These are phyloP conservation scores for Phragmites australis DNA, from an alignment of 176 grass and related monocot species.

Conservation along the genomic window DNA sequence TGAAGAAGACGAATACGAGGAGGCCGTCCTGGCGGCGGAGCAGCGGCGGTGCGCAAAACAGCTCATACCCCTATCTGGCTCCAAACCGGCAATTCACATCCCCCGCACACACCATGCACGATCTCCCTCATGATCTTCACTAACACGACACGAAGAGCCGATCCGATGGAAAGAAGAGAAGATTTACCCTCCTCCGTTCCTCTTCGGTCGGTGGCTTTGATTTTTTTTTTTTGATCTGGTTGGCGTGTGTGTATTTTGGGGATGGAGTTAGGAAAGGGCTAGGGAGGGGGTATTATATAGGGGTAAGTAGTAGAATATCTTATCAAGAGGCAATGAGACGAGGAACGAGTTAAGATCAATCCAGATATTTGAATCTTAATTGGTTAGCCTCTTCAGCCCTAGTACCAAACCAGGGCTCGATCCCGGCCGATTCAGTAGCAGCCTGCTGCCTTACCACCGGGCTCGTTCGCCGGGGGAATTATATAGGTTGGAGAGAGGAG, in stretches of 20 bases:
- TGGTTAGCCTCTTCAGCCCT: no score
- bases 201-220: background rate
- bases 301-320: no score
- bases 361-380: no score
- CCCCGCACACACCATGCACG: background rate
- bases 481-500: no score
- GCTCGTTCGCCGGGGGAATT: no score
- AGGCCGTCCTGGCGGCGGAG: slow-evolving; percentile 67
- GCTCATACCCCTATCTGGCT: slow-evolving; percentile 52
- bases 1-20: slow-evolving; percentile 65
- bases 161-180: background rate
- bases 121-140: background rate
- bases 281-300: no score
- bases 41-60: slow-evolving; percentile 50
- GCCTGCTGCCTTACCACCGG: no score
- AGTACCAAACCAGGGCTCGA: no score
- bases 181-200: background rate
- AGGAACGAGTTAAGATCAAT: no score
- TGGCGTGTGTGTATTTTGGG: background rate
- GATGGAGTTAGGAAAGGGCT: no score
- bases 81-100: slow-evolving; percentile 52
- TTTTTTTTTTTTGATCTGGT: slow-evolving; percentile 24
- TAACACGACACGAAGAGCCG: background rate
- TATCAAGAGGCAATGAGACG: no score
- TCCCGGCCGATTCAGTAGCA: no score